Conservation (phyloP, 2,329 filamentous ascomycete species). For the Alternaria brassicae region DNA sequence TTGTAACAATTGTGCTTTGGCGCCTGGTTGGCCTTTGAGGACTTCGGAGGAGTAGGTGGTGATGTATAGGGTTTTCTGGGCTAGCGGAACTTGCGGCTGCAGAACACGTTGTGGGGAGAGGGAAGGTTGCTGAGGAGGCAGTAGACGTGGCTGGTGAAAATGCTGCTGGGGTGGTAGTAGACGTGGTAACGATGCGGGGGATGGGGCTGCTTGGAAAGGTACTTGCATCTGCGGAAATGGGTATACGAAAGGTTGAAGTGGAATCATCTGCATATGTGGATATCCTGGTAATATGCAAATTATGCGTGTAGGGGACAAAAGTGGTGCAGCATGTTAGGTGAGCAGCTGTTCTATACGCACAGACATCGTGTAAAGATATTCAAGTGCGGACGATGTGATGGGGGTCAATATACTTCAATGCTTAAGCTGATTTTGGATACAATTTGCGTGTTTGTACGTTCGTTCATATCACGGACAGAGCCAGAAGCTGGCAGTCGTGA, state of each 20-base stretch:
- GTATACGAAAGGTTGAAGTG: not conserved
- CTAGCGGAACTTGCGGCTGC: not conserved
- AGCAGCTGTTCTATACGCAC: not conserved
- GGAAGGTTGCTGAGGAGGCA: not conserved
- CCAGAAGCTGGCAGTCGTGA: not conserved
- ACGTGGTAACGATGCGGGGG: not conserved
- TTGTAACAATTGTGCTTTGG: not conserved
- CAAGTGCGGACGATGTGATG: not conserved
- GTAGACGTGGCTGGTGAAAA: not conserved
- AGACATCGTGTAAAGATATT: not conserved
- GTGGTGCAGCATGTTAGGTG: not conserved
- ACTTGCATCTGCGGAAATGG: not conserved
- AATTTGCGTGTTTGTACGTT: not conserved
- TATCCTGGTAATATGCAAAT: not conserved
- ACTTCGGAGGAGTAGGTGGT: conserved; percentile 5
- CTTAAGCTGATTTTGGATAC: not conserved
- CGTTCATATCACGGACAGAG: not conserved
- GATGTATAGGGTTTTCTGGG: not conserved
- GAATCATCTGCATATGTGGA: not conserved
- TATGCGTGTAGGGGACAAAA: not conserved
- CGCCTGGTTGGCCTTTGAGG: not conserved
- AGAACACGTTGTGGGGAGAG: not conserved
- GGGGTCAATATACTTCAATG: not conserved
- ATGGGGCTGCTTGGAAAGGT: not conserved
- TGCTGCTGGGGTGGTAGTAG: not conserved